These are phyloP conservation scores for Pisolithus marmoratus DNA, from an alignment of 768 basidiomycete species.

Conservation along the genomic window DNA sequence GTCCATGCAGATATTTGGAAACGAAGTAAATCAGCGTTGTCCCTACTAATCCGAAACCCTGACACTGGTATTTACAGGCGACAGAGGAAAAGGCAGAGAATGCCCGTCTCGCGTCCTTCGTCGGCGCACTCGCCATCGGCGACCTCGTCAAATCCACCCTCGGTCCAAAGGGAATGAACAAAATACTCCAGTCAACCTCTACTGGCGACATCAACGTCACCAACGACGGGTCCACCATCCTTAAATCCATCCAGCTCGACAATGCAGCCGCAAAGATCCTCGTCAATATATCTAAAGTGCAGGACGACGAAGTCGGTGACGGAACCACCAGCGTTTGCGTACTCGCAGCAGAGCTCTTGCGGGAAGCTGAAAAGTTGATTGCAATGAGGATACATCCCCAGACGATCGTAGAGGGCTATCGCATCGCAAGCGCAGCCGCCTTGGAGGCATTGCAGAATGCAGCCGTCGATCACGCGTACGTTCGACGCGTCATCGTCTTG, in stretches of 20 bases:
- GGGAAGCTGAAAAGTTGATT: constrained; percentile 95
- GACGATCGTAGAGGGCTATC: constrained; percentile 94
- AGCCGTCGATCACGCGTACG: constrained; percentile 81
- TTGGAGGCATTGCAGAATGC: constrained; percentile 77
- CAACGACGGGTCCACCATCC: constrained; percentile 97
- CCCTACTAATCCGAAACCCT: not conserved
- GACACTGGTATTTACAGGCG: constrained; percentile 40
- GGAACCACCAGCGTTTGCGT: constrained; percentile 92
- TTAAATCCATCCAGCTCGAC: constrained; percentile 95
- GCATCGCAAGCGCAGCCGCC: constrained; percentile 84
- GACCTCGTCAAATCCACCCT: constrained; percentile 98
- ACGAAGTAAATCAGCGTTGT: constrained; percentile 39
- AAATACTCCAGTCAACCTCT: constrained; percentile 90
- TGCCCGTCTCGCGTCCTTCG: constrained; percentile 96
- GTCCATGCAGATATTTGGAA: constrained; percentile 68
- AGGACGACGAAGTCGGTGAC: constrained; percentile 98
- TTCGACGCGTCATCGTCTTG: constrained; percentile 10
- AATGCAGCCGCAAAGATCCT: constrained; percentile 99
- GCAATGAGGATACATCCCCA: constrained; percentile 93
- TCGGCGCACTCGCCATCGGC: constrained; percentile 94
- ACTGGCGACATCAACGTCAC: constrained; percentile 94
- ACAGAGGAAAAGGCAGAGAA: constrained; percentile 96
- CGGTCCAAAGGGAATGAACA: constrained; percentile 99
- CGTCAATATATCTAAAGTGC: constrained; percentile 99
- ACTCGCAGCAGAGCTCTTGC: constrained; percentile 80